Base-by-base conservation (phyloP, 768 basidiomycete genomes). In the Podaxis mareebaensis region DNA sequence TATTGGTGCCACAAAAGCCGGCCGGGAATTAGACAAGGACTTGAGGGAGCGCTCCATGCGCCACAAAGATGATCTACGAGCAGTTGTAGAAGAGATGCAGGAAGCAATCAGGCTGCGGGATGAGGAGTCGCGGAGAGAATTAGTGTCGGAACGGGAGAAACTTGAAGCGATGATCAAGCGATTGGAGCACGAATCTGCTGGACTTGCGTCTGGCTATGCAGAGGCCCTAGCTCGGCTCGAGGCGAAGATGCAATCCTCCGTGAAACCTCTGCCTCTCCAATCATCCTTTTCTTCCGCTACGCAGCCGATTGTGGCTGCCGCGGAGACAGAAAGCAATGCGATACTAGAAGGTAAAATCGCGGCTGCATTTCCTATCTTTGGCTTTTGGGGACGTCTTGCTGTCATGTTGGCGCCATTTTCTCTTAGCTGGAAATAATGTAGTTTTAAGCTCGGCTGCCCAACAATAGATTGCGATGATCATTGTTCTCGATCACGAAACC, bases 1-100 rank as follows among this genome's bases (percentile, higher is more conserved):
- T 46, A 78, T 87, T 15, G 74, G 79, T 1, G 75, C 86, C 56
- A 87, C 87, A 2, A 72, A 75, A 3, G 87, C 86, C 1, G 85
- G 85, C 0, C 75, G 72, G 15, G 86, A 85, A 67, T 76, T 88
- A 22, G 77, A 76, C 57, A 76, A 78, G 17, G 85, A 85, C 42
- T 68, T 85, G 3, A 76, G 78, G 60, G 79, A 79, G 63, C 81
- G 83, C 70, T 76, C 79, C 28, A 69, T 77, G 59, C 75, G 77
- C 39, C 81, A 83, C 64, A 73, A 78, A 36, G 73, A 78, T n/a
- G 85, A 88, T 66, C 71, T 86, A 68, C 71, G 73, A 46, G 72
- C 72, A 3, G 73, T 88, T 20, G 75, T 79, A 61, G 67, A 73
- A 8, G 83, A 85, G 63, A 82, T 83, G 75, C 75, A 79, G 73